phyloP scores from a whole-genome alignment of 2,329 filamentous ascomycete genomes.

The Botryosphaeria agaves region DNA sequence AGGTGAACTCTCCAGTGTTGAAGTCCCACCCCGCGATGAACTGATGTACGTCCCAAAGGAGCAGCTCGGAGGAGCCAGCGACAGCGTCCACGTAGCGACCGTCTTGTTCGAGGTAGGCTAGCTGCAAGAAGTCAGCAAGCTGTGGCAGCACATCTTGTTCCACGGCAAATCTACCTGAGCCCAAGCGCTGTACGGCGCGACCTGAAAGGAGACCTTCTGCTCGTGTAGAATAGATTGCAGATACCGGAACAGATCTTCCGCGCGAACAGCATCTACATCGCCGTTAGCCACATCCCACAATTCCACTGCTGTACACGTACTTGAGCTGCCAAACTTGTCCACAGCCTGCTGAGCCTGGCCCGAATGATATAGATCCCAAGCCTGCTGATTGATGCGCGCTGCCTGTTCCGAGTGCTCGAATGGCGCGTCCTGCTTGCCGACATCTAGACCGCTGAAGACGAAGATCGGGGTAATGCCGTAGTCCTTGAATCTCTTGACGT shows the following conservation, averaged over 20 bases:
- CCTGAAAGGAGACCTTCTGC: constrained; percentile 55
- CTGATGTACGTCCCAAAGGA: constrained; percentile 72
- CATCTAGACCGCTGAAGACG: constrained; percentile 76
- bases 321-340: constrained; percentile 66
- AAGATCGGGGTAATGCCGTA: constrained; percentile 66
- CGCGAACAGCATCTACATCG: constrained; percentile 45
- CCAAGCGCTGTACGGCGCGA: constrained; percentile 75
- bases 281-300: constrained; percentile 9
- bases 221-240: constrained; percentile 58
- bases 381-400: constrained; percentile 53
- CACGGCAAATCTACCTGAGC: constrained; percentile 69
- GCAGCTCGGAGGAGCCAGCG: constrained; percentile 68
- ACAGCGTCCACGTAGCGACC: constrained; percentile 55
- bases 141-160: no score
- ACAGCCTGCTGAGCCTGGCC: constrained; percentile 69
- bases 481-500: constrained; percentile 55
- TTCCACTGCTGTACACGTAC: constrained; percentile 27
- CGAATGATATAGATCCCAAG: constrained; percentile 76
- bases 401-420: constrained; percentile 42
- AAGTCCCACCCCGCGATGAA: constrained; percentile 53
- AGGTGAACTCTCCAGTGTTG: constrained; percentile 46
- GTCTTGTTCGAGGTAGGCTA: constrained; percentile 61
- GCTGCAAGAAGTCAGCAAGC: no score
- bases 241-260: constrained; percentile 57
- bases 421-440: constrained; percentile 55